Conservation (phyloP, 768 basidiomycete genomes). For the Podaxis pistillaris region DNA sequence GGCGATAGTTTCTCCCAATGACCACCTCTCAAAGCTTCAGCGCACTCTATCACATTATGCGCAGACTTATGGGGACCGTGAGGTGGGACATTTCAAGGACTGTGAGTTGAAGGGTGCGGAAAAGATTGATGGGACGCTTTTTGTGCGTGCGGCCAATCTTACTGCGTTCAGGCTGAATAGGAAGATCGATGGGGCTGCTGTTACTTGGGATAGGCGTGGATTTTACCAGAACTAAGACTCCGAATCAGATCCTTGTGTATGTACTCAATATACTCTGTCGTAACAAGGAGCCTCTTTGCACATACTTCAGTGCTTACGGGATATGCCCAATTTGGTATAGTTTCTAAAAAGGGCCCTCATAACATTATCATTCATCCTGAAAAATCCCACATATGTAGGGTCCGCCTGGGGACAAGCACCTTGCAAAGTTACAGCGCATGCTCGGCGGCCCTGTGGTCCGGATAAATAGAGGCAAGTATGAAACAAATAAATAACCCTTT, state of each 20-base stretch:
- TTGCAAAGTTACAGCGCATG: too few relatives aligned
- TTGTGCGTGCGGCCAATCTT: constrained; percentile 52
- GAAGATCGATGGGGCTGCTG: neutral
- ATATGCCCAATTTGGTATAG: neutral
- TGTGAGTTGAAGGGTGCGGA: constrained; percentile 45
- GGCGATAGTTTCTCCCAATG: constrained; percentile 55
- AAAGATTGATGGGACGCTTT: constrained; percentile 55
- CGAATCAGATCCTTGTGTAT: neutral
- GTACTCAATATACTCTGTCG: too few relatives aligned
- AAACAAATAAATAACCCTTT: too few relatives aligned
- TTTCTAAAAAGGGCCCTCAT: too few relatives aligned
- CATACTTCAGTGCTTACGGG: neutral
- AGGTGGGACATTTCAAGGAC: constrained; percentile 9
- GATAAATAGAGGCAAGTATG: too few relatives aligned
- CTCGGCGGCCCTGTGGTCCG: too few relatives aligned
- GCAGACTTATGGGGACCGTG: constrained; percentile 10
- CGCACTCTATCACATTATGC: constrained; percentile 34
- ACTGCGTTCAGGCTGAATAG: constrained; percentile 34
- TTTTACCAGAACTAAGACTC: neutral
- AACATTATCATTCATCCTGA: too few relatives aligned
- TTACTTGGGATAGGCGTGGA: constrained; percentile 6
- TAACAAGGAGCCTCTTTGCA: neutral
- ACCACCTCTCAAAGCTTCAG: constrained; percentile 41
- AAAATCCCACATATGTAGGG: too few relatives aligned
- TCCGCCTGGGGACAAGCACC: too few relatives aligned